These are phyloP conservation scores for Puccinia polysora DNA, from an alignment of 1,284 basidiomycete genomes.

Conservation along the genomic window DNA sequence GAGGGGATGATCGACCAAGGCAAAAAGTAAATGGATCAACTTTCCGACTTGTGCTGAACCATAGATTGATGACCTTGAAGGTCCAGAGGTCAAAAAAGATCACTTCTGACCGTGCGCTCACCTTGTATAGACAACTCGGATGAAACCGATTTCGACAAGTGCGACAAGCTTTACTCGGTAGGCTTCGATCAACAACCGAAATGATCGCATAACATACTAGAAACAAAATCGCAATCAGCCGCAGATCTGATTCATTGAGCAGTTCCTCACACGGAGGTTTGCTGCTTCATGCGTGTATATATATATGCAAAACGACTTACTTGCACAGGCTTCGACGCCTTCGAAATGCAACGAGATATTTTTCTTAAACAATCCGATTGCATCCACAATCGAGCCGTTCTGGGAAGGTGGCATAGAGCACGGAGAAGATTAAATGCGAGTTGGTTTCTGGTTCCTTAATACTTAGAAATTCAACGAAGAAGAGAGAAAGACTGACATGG, in stretches of 20 bases:
- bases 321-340: slow-evolving; percentile 86
- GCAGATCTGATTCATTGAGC: too few species aligned
- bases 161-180: slow-evolving; percentile 87
- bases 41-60: background rate
- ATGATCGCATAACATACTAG: slow-evolving; percentile 68
- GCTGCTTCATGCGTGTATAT: background rate
- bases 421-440: too few species aligned
- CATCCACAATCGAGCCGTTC: slow-evolving; percentile 89
- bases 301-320: slow-evolving; percentile 57
- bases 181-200: slow-evolving; percentile 76
- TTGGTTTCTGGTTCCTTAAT: too few species aligned
- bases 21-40: slow-evolving; percentile 2
- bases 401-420: slow-evolving; percentile 52
- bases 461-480: background rate
- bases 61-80: too few species aligned
- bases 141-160: slow-evolving; percentile 80
- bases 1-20: background rate
- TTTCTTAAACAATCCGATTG: slow-evolving; percentile 86
- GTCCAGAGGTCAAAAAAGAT: too few species aligned
- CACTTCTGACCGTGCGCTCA: too few species aligned
- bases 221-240: background rate
- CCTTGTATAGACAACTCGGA: slow-evolving; percentile 83
- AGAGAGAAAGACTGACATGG: slow-evolving; percentile 60
- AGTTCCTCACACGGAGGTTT: background rate
- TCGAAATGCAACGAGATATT: slow-evolving; percentile 88